Conservation (phyloP, 2,329 filamentous ascomycete genomes). For the Calonectria honghensis region DNA sequence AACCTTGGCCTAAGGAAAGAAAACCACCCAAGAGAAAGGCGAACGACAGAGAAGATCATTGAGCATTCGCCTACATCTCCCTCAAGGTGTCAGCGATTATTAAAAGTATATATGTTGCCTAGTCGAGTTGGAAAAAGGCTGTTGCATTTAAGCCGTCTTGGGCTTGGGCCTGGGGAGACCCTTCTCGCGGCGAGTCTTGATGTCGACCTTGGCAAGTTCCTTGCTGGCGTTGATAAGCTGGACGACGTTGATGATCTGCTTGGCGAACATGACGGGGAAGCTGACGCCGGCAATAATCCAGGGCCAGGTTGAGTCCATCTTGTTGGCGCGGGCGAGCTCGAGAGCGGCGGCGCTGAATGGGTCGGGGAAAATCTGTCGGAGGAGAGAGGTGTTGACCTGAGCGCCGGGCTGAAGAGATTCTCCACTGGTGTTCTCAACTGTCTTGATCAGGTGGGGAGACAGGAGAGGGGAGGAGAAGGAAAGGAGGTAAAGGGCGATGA, state of each 20-base stretch:
- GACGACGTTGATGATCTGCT: conserved; percentile 95
- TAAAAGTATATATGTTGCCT: conserved; percentile 24
- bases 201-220: conserved; percentile 95
- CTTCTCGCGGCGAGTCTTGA: conserved; percentile 74
- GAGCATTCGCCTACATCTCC: neutral
- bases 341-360: conserved; percentile 95
- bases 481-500: conserved; percentile 97
- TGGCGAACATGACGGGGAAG: conserved; percentile 90
- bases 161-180: conserved; percentile 70
- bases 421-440: conserved; percentile 72
- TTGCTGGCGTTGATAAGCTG: conserved; percentile 95
- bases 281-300: conserved; percentile 87
- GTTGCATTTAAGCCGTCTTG: conserved; percentile 56
- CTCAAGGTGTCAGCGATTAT: conserved; percentile 8
- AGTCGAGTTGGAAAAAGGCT: neutral
- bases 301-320: conserved; percentile 82
- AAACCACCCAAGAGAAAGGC: neutral
- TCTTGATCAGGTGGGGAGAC: conserved; percentile 86
- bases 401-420: conserved; percentile 78
- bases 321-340: conserved; percentile 95
- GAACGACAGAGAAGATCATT: neutral
- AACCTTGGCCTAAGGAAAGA: conserved; percentile 17
- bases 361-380: conserved; percentile 87
- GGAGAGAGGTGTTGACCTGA: conserved; percentile 81
- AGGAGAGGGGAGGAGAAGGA: conserved; percentile 95